Evolutionary conservation across 371 early-diverging fungal genomes (phyloP), one percentile per base, ranked within the genome.

Genomic region (Mortierella sp.): DNA sequence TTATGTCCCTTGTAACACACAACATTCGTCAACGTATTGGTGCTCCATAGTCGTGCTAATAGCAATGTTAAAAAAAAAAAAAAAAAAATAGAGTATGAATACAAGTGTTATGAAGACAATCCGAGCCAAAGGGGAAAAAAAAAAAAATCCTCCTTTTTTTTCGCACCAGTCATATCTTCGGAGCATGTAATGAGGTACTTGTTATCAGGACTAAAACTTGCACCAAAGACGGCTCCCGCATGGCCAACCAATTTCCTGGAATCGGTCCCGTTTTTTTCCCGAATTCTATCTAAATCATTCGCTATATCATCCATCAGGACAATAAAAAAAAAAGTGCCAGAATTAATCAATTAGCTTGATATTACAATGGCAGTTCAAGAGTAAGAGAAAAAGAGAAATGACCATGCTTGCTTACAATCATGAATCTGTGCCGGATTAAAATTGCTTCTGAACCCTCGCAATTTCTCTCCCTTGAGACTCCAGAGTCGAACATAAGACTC

Each of bases 1-100:
- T 95, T 97, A 85, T 99, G 99, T 28, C 98, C 98, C 80, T 94
- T 95, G 87, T 99, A 99, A 52, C 91, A 90, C 16, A 94, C 99
- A 9, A 99, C 72, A 72, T 96, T 96, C 29, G 92, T 88, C 65
- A 87, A 92, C 7, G 98, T 94, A 50, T 96, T 95, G 29, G 96
- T 84, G 75, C 94, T 94, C 99, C 99, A 99, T 55, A 99, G 83
- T 15, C 99, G 93, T 11, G 95, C 95, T 91, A 71, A 48, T 28
- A 51, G 60, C 19, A 30, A 4, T 4, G 50, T 37, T 29, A 51
- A n/a, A 26, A 48, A 30, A 25, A 14, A n/a, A 30, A 9, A 43
- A 45, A 52, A 11, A 37, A 18, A 37, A n/a, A 6, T 1, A 7
- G 18, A 9, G 19, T 18, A 12, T n/a, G 6, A 11, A 48, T 7